These are phyloP conservation scores for Astrephomene gubernaculifera DNA, from an alignment of 139 green algal genomes.

Conservation along the genomic window DNA sequence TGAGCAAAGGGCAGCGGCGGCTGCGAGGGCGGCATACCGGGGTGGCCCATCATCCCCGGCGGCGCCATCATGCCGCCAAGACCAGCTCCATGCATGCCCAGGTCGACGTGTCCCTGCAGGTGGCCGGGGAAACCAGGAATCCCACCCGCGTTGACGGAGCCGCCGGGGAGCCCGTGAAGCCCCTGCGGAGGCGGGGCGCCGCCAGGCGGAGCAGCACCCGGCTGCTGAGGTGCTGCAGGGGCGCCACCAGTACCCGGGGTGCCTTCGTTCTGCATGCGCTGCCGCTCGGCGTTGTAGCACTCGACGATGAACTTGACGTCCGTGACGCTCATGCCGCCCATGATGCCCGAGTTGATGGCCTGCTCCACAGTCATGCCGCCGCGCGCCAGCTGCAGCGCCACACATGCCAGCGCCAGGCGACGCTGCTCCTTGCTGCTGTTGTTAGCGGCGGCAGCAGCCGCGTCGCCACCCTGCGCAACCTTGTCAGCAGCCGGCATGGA, in stretches of 20 bases:
- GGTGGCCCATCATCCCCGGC: background rate
- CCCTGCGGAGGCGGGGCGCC: background rate
- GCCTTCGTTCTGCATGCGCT: constrained; percentile 46
- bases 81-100: background rate
- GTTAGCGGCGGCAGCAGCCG: background rate
- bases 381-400: constrained; percentile 61
- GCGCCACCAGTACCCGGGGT: background rate
- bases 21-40: background rate
- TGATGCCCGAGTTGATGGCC: constrained; percentile 66
- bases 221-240: background rate
- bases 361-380: constrained; percentile 60
- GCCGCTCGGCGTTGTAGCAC: constrained; percentile 58
- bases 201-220: background rate
- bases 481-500: background rate
- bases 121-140: background rate
- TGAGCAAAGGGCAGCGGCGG: background rate
- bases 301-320: constrained; percentile 67
- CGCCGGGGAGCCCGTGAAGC: background rate
- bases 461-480: background rate
- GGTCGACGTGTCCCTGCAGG: background rate
- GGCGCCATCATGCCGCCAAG: background rate
- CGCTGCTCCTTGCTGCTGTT: constrained; percentile 57
- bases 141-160: background rate
- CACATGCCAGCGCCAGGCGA: constrained; percentile 60
- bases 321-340: constrained; percentile 64